These are phyloP conservation scores for Zymoseptoria passerinii DNA, from an alignment of 2,329 filamentous ascomycete genomes.

Conservation along the genomic window DNA sequence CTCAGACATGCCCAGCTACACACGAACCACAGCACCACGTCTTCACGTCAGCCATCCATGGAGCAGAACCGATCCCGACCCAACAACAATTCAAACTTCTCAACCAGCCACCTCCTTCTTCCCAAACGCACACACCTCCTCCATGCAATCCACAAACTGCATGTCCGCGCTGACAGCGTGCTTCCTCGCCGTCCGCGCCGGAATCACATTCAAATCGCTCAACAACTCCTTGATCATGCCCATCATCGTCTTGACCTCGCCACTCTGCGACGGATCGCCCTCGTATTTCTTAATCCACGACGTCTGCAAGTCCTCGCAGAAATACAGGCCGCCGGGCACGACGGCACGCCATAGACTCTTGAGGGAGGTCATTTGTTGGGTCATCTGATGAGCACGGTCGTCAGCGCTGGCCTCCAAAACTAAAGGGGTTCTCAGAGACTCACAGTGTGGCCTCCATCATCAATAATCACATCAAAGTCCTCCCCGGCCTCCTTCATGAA, in stretches of 20 bases:
- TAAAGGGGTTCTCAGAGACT: no score
- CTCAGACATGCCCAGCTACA: no score
- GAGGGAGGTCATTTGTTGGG: constrained; percentile 32
- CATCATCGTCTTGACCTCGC: constrained; percentile 19
- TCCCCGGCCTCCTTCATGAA: constrained; percentile 29
- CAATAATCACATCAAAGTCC: constrained; percentile 36
- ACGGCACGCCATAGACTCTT: constrained; percentile 32
- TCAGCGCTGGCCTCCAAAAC: no score
- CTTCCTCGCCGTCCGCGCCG: constrained; percentile 8
- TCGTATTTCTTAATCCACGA: constrained; percentile 20
- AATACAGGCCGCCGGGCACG: constrained; percentile 28
- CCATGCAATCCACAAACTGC: constrained; percentile 15
- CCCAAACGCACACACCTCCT: constrained; percentile 13
- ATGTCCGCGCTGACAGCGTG: constrained; percentile 11
- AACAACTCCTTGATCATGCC: constrained; percentile 20
- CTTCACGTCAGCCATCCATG: no score
- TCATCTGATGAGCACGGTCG: no score
- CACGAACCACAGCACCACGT: no score
- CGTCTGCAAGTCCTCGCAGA: constrained; percentile 24
- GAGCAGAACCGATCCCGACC: not conserved
- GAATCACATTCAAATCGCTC: constrained; percentile 18
- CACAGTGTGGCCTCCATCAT: constrained; percentile 32
- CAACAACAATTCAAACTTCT: not conserved
- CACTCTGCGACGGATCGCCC: constrained; percentile 12
- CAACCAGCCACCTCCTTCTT: constrained; percentile 5